Percentiles rank a stretch among this genome's conserved stretches.
These are phyloP conservation scores for Steccherinum ochraceum DNA, from an alignment of 768 basidiomycete species.

Conservation along the genomic window DNA sequence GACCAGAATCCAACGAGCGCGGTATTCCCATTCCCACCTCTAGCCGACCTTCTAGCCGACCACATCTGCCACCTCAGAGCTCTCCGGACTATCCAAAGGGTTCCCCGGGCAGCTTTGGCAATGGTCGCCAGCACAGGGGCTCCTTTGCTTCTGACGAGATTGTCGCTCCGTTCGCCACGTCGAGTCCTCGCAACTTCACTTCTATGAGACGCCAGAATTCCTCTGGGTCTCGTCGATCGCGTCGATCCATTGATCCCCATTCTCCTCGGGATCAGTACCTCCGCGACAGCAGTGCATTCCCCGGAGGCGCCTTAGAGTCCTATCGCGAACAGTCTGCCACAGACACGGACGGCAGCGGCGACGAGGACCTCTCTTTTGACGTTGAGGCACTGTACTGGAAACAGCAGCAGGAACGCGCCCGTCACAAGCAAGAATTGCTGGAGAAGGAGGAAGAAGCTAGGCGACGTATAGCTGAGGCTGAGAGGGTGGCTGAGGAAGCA, in stretches of 20 bases:
- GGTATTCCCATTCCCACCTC: conserved; percentile 6
- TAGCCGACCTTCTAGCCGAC: neutral
- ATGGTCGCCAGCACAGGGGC: neutral
- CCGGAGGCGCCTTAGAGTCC: conserved; percentile 14
- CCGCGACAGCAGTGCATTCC: conserved; percentile 12
- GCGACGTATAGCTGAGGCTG: conserved; percentile 25
- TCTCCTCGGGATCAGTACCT: conserved; percentile 5
- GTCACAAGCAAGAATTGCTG: conserved; percentile 16
- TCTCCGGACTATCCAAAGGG: conserved; percentile 9
- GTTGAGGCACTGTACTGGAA: conserved; percentile 12
- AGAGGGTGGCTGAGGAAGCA: conserved; percentile 26
- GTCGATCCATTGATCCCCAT: conserved; percentile 12
- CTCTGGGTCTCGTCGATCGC: conserved; percentile 14
- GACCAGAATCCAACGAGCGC: neutral
- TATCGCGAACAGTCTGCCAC: conserved; percentile 17
- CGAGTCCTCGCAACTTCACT: conserved; percentile 1
- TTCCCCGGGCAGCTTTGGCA: conserved; percentile 1
- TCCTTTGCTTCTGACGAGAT: conserved; percentile 8
- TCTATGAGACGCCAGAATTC: conserved; percentile 17
- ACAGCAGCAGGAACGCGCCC: conserved; percentile 5
- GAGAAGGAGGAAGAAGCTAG: conserved; percentile 23
- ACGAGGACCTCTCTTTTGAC: conserved; percentile 13
- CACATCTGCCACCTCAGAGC: conserved; percentile 1
- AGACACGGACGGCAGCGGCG: conserved; percentile 8
- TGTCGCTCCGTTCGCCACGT: conserved; percentile 13